Evolutionary conservation across 2,329 filamentous ascomycete species (phyloP).

Genomic region (Ascochyta rabiei): DNA sequence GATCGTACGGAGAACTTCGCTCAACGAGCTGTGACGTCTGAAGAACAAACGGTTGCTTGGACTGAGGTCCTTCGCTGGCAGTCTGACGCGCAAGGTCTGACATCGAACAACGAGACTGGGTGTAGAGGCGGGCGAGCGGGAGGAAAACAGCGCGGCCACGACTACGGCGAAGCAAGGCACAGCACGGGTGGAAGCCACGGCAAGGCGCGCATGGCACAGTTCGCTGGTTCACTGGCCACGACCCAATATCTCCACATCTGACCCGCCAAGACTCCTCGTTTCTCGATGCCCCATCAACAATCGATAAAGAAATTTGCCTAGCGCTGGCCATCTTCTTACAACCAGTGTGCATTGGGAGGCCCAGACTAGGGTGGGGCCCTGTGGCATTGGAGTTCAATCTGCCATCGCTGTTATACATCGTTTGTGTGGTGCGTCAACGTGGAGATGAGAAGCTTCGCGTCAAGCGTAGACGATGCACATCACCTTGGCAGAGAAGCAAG

Average conservation of each 20-base stretch:
- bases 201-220: conserved; percentile 5
- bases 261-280: conserved; percentile 1
- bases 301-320: conserved; percentile 5
- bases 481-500: conserved; percentile 2
- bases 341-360: background rate
- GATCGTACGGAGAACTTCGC: background rate
- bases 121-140: background rate
- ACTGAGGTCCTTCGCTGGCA: conserved; percentile 5
- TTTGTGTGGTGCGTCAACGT: background rate
- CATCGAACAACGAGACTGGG: background rate
- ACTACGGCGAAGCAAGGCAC: conserved; percentile 3
- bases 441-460: conserved; percentile 2
- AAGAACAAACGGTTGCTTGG: background rate
- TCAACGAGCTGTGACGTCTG: conserved; percentile 2
- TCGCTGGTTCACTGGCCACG: background rate
- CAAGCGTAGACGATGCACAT: background rate
- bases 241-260: conserved; percentile 9
- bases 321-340: background rate
- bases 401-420: background rate
- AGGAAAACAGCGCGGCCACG: background rate
- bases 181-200: conserved; percentile 4
- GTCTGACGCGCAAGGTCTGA: background rate
- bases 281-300: background rate
- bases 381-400: background rate
- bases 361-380: background rate